phyloP scores from a whole-genome alignment of 1,284 basidiomycete genomes.

The Ustilago nuda region DNA sequence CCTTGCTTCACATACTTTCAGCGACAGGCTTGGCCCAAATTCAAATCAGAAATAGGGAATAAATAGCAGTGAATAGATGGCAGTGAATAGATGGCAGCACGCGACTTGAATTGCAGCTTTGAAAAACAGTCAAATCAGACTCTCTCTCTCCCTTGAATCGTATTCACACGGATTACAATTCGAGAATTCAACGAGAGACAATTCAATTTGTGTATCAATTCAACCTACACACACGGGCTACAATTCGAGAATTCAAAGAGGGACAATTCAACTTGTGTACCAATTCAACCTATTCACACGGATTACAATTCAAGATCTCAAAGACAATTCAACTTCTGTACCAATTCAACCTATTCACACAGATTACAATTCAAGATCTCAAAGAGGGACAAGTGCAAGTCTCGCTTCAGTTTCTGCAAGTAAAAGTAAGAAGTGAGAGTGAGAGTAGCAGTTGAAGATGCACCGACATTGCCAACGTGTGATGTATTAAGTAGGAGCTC shows the following conservation, averaged over 20 bases:
- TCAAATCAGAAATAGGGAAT: background rate
- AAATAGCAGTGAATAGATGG: background rate
- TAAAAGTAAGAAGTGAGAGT: background rate
- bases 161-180: background rate
- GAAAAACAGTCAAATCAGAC: background rate
- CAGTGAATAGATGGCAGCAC: background rate
- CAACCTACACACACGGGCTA: background rate
- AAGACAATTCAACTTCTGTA: too few species aligned
- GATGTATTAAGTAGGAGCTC: too few species aligned
- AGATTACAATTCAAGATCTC: background rate
- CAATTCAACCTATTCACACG: background rate
- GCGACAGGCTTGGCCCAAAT: background rate
- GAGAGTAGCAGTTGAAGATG: too few species aligned
- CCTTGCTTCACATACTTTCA: background rate
- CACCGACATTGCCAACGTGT: too few species aligned
- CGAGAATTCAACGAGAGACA: background rate
- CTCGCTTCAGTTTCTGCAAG: too few species aligned
- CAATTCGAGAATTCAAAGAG: background rate
- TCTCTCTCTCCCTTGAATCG: background rate
- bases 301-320: background rate
- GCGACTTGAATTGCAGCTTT: constrained; percentile 1
- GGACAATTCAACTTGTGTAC: too few species aligned
- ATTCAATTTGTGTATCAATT: too few species aligned
- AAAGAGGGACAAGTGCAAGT: too few species aligned
- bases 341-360: background rate